Conservation (phyloP, 331 rosid species). For the Rhamnella rubrinervis region DNA sequence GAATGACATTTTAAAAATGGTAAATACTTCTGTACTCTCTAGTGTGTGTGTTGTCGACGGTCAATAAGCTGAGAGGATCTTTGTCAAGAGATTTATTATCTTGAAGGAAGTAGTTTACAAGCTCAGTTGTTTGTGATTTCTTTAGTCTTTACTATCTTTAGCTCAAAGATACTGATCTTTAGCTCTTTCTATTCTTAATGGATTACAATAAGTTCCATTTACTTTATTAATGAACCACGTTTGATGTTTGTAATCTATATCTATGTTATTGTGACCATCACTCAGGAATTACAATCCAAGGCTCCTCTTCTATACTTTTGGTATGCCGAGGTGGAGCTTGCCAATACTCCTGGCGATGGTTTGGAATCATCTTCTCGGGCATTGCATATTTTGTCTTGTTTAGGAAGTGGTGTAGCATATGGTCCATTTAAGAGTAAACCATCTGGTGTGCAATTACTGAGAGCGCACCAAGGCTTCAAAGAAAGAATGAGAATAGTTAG, state of each 20-base stretch:
- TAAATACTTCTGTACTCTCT: too few species aligned
- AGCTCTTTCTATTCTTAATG: background rate
- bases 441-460: conserved; percentile 74
- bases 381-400: conserved; percentile 72
- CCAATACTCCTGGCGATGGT: conserved; percentile 28
- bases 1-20: too few species aligned
- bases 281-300: conserved; percentile 63
- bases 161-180: background rate
- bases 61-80: too few species aligned
- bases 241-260: background rate
- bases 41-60: too few species aligned
- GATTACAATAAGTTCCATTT: background rate
- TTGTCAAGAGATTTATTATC: too few species aligned
- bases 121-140: too few species aligned
- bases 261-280: conserved; percentile 22
- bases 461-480: conserved; percentile 91
- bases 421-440: conserved; percentile 65
- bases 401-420: conserved; percentile 70
- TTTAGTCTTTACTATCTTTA: background rate
- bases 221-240: background rate
- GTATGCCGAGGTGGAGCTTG: conserved; percentile 93
- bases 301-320: conserved; percentile 79
- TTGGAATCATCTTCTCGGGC: conserved; percentile 53
- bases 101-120: too few species aligned
- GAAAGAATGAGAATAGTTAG: conserved; percentile 64